Percentiles rank a stretch among this genome's conserved stretches.
Evolutionary conservation across 352 stramenopile genomes (phyloP).

Genomic region (Phytophthora colocasiae): DNA sequence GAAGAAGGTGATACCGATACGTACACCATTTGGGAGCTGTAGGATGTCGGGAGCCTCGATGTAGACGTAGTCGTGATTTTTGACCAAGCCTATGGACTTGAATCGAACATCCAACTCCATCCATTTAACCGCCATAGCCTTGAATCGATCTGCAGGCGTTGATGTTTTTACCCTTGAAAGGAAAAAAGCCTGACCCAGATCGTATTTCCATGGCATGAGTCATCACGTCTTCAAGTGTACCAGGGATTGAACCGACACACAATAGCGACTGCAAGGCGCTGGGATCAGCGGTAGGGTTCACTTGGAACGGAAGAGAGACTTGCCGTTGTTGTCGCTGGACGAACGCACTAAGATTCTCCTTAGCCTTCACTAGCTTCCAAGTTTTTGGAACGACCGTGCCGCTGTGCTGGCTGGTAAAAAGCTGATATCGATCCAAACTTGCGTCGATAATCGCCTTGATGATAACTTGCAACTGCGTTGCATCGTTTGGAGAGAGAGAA

Average conservation of each 20-base stretch:
- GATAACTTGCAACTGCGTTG: neutral
- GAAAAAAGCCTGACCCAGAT: neutral
- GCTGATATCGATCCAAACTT: neutral
- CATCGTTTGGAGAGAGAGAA: neutral
- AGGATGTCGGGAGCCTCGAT: neutral
- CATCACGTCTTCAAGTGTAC: neutral
- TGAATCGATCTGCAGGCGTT: neutral
- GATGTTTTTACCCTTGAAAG: neutral
- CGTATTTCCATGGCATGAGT: neutral
- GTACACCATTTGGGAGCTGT: slow-evolving; percentile 15
- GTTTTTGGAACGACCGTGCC: too few species aligned
- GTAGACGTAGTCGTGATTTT: neutral
- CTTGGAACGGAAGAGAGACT: neutral
- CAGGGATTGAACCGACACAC: neutral
- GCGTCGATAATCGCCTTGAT: neutral
- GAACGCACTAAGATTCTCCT: neutral
- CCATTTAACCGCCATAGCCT: neutral
- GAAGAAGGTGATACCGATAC: slow-evolving; percentile 49
- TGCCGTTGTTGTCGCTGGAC: neutral
- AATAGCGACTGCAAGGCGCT: neutral
- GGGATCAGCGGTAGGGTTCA: neutral
- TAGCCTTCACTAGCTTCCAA: neutral
- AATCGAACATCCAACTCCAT: neutral
- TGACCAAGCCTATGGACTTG: neutral
- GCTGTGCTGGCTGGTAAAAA: neutral